Conservation (phyloP, 345 rosid genomes). For the Moricandia moricandioides region DNA sequence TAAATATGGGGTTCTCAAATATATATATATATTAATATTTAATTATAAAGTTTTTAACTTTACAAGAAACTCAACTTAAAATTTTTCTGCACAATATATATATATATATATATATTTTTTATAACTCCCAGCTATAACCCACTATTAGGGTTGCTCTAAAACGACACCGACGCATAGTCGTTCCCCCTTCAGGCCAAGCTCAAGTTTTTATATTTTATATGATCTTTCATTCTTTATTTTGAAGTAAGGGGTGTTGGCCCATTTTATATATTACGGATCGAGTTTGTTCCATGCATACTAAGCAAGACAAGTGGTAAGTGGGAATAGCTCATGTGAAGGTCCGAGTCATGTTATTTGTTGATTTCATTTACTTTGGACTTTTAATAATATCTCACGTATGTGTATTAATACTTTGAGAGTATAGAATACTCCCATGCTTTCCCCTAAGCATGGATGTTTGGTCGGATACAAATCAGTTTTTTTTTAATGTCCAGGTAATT, state of each 20-base stretch:
- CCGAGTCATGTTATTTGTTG: slow-evolving; percentile 18
- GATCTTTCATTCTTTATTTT: slow-evolving; percentile 5
- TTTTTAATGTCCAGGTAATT: too few species aligned
- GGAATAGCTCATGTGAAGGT: slow-evolving; percentile 37
- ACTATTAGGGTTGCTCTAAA: too few species aligned
- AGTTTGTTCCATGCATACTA: slow-evolving; percentile 26
- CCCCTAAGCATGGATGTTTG: too few species aligned
- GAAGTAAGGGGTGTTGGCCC: slow-evolving; percentile 17
- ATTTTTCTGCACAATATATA: too few species aligned
- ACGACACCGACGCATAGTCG: slow-evolving; percentile 5
- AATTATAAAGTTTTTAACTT: too few species aligned
- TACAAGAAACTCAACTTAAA: too few species aligned
- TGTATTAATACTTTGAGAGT: slow-evolving; percentile 10
- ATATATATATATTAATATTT: too few species aligned
- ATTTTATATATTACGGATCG: slow-evolving; percentile 20
- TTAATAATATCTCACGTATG: slow-evolving; percentile 28
- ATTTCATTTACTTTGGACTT: not conserved
- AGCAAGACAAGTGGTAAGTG: slow-evolving; percentile 30
- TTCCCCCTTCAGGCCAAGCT: slow-evolving; percentile 16
- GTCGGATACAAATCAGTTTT: too few species aligned
- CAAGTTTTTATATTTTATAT: not conserved
- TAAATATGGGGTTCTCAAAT: too few species aligned
- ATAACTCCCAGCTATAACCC: too few species aligned
- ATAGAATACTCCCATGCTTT: too few species aligned
- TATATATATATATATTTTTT: too few species aligned